Evolutionary conservation across 441 rosid genomes (phyloP).

Genomic region (Populus hybrid): DNA sequence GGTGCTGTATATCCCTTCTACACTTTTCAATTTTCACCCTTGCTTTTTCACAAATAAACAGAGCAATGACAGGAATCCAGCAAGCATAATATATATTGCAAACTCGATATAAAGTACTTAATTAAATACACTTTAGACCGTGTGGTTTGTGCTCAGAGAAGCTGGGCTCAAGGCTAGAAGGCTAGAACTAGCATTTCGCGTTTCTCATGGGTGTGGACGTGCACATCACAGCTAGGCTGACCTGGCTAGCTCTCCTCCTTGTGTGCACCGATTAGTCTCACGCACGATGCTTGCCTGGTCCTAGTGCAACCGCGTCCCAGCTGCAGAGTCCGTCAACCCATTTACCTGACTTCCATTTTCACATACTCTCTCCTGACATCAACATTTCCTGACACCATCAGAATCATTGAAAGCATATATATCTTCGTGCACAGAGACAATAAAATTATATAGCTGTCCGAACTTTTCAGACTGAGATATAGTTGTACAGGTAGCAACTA

Average conservation of each 20-base stretch:
- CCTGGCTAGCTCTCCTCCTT: neutral
- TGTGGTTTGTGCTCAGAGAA: no score
- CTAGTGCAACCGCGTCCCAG: slow-evolving; percentile 26
- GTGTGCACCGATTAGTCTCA: slow-evolving; percentile 14
- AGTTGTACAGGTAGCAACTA: no score
- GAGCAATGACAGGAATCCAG: neutral
- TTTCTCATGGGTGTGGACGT: slow-evolving; percentile 2
- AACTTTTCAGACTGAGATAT: no score
- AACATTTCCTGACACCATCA: no score
- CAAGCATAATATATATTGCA: no score
- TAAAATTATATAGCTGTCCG: no score
- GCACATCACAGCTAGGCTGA: slow-evolving; percentile 3
- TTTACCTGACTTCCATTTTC: neutral
- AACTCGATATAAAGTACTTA: no score
- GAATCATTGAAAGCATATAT: no score
- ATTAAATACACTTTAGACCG: no score
- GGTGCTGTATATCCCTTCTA: neutral
- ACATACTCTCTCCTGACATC: neutral
- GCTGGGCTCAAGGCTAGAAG: neutral
- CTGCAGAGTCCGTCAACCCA: neutral
- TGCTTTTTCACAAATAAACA: no score
- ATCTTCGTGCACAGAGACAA: no score
- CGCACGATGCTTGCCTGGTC: slow-evolving; percentile 27
- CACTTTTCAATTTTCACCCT: neutral
- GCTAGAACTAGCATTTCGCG: neutral